A percentile compares a stretch with the other conserved stretches of the same genome.
phyloP scores from a whole-genome alignment of 176 grass and related monocot species.

The Zizania latifolia region DNA sequence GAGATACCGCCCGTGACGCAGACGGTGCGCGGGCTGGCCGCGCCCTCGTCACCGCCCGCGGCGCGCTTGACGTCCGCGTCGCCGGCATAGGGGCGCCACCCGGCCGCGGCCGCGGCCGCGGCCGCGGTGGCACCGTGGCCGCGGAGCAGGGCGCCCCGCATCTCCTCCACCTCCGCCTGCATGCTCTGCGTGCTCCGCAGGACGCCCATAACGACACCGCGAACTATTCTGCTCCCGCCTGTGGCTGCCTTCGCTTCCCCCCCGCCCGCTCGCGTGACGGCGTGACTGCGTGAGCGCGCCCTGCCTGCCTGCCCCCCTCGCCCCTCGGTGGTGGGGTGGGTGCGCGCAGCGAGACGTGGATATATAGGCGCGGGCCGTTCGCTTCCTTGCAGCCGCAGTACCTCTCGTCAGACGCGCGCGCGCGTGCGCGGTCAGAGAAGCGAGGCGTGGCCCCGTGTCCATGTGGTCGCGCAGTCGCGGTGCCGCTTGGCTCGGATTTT shows the following conservation, averaged over 20 bases:
- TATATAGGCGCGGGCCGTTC: slow-evolving; percentile 15
- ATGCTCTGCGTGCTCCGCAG: slow-evolving; percentile 77
- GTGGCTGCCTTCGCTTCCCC: neutral
- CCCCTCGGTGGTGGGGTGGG: neutral
- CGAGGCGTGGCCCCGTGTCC: neutral
- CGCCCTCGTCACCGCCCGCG: slow-evolving; percentile 20
- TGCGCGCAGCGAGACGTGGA: neutral
- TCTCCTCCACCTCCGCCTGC: slow-evolving; percentile 90
- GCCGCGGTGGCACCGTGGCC: neutral
- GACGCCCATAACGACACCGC: slow-evolving; percentile 50
- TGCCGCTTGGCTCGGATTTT: neutral
- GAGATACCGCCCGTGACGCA: slow-evolving; percentile 90
- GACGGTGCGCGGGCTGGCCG: slow-evolving; percentile 37
- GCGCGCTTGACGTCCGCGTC: slow-evolving; percentile 31
- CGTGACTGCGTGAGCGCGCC: neutral
- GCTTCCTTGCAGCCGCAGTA: too few species aligned
- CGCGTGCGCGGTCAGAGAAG: neutral
- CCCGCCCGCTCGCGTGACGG: neutral
- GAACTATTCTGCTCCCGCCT: neutral
- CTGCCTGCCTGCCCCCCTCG: neutral
- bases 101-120: neutral
- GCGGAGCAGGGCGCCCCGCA: slow-evolving; percentile 45
- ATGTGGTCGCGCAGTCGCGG: neutral
- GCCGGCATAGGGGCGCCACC: slow-evolving; percentile 31
- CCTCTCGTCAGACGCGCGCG: too few species aligned